Evolutionary conservation across 257 asterid species (phyloP), one percentile per base, ranked within the genome.

Genomic region (Paraleonurus japonicus): DNA sequence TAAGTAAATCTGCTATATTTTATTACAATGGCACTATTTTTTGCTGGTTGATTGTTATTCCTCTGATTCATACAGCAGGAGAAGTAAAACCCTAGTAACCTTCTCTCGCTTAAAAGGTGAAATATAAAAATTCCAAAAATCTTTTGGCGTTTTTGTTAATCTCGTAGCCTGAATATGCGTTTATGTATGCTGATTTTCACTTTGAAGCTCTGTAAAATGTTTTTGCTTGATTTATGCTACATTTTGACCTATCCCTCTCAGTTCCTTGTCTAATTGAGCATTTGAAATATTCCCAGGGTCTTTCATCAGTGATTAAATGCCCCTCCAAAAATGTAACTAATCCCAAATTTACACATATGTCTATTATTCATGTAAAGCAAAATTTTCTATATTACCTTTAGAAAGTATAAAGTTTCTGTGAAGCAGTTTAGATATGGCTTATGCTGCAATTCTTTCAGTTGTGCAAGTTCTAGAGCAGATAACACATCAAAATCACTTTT

Each of bases 371-470:
- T n/a, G n/a, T n/a, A 10, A 9, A 9, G n/a, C n/a, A 2, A 37
- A 37, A 8, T 9, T 41, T 2, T 5, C 9, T 15, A 15, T 47
- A 47, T n/a, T 47, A 47, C 22, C 54, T 47, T 47, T 47, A n/a
- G 22, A 16, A 16, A n/a, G 54, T 16, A 4, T n/a, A 3, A 47
- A 26, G 55, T 41, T 1, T 12, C 7, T 23, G 57, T 3, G 17
- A 12, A 43, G 51, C 15, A 39, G 16, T 27, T 16, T 19, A 67
- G 50, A 22, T 12, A 70, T 70, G 75, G 75, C 75, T 70, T 43
- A 70, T 70, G 67, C 75, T 39, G 75, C 75, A 13, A 28, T 58
- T 41, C 47, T 70, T 58, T 70, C 75, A n/a, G 24, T 41, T 55
- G 7, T 69, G 16, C 55, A 57, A 70, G 10, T 39, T 2, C 57